phyloP scores from a whole-genome alignment of 345 rosid species.

The Raphanus sativus region DNA sequence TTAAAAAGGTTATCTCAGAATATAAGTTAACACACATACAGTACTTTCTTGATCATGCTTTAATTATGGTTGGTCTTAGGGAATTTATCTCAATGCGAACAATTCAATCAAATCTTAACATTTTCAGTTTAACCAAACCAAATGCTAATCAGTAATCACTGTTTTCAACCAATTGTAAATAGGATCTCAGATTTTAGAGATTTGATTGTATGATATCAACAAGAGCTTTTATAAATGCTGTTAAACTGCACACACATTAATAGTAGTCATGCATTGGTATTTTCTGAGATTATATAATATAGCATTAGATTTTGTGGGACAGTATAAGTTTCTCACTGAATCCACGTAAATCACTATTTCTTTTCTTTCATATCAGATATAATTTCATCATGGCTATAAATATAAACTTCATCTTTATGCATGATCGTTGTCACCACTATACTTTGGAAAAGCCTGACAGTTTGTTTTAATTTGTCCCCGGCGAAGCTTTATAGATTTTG shows the following conservation, averaged over 20 bases:
- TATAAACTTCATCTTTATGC: constrained; percentile 3
- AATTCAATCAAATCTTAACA: constrained; percentile 1
- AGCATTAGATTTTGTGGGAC: constrained; percentile 7
- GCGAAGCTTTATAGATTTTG: constrained; percentile 15
- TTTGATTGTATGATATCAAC: constrained; percentile 13
- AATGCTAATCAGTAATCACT: background rate
- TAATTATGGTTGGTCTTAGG: background rate
- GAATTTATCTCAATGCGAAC: background rate
- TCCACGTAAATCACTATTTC: background rate
- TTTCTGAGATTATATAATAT: constrained; percentile 11
- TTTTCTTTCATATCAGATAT: background rate
- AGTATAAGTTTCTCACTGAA: constrained; percentile 14
- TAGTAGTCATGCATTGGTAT: background rate
- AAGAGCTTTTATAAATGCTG: constrained; percentile 9
- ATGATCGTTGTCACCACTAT: constrained; percentile 30
- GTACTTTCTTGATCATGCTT: background rate
- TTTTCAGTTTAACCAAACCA: background rate
- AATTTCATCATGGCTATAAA: background rate
- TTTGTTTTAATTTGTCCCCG: constrained; percentile 10
- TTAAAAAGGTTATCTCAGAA: constrained; percentile 31
- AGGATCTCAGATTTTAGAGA: constrained; percentile 19
- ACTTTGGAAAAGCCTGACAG: constrained; percentile 31
- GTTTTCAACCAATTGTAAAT: background rate
- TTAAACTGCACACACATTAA: background rate
- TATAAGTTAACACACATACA: constrained; percentile 12